Percentiles rank a stretch among this genome's conserved stretches.
Evolutionary conservation across 73 alveolate species (phyloP).

Genomic region (Stentor coeruleus): DNA sequence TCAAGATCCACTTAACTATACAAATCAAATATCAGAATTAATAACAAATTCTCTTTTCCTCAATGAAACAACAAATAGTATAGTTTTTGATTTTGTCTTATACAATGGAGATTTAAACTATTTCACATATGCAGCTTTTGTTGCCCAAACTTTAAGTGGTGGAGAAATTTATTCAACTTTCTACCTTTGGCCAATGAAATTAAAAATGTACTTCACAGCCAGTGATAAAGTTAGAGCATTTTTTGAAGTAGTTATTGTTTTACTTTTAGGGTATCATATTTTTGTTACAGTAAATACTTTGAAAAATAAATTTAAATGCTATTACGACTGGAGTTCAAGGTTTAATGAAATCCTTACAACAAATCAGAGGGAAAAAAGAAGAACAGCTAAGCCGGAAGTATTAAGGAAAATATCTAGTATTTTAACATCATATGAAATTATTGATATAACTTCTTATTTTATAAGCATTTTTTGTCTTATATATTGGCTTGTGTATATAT

Average conservation of each 20-base stretch:
- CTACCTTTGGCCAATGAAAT: slow-evolving; percentile 34
- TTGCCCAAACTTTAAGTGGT: background rate
- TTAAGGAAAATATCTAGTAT: slow-evolving; percentile 34
- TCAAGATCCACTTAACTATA: background rate
- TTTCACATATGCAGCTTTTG: slow-evolving; percentile 12
- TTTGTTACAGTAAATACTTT: slow-evolving; percentile 32
- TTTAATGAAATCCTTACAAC: slow-evolving; percentile 42
- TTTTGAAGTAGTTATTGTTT: slow-evolving; percentile 40
- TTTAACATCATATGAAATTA: slow-evolving; percentile 38
- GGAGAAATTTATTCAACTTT: slow-evolving; percentile 33
- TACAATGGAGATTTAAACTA: slow-evolving; percentile 26
- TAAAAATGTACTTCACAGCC: slow-evolving; percentile 34
- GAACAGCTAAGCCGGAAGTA: slow-evolving; percentile 48
- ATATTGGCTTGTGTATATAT: slow-evolving; percentile 23
- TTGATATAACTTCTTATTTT: slow-evolving; percentile 42
- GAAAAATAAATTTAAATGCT: slow-evolving; percentile 25
- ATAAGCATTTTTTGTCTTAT: slow-evolving; percentile 29
- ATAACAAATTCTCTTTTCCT: background rate
- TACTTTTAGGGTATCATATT: slow-evolving; percentile 37
- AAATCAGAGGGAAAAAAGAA: slow-evolving; percentile 43
- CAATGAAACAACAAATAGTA: slow-evolving; percentile 1
- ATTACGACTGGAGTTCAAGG: slow-evolving; percentile 43
- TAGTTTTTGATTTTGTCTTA: slow-evolving; percentile 23
- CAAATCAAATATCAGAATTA: background rate
- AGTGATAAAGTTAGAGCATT: slow-evolving; percentile 42